These are phyloP conservation scores for Sideroxylon spinosum DNA, from an alignment of 179 eudicot genomes.

Conservation along the genomic window DNA sequence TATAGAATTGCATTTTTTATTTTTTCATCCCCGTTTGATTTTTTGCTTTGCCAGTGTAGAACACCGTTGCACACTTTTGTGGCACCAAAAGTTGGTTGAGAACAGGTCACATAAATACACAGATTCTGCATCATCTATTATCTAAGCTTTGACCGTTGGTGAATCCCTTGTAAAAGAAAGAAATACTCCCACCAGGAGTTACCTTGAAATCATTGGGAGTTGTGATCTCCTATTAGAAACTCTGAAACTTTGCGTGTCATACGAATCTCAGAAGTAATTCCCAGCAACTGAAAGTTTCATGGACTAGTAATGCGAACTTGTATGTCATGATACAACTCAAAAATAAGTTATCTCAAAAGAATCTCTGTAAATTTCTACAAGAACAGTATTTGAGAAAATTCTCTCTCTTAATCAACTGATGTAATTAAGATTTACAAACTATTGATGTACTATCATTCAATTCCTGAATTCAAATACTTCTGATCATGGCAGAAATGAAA, in stretches of 20 bases:
- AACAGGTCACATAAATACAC: not conserved
- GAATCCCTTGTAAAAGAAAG: not conserved
- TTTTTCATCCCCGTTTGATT: not conserved
- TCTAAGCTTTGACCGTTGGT: not conserved
- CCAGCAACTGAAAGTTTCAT: not conserved
- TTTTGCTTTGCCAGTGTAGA: not conserved
- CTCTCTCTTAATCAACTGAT: not conserved
- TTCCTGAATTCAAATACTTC: conserved; percentile 3
- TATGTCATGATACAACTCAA: not conserved
- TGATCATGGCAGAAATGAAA: conserved; percentile 29
- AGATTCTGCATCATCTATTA: not conserved
- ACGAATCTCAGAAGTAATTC: not conserved
- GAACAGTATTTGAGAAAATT: not conserved
- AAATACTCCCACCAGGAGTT: not conserved
- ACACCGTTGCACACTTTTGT: not conserved
- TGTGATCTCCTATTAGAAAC: not conserved
- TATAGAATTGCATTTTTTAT: not conserved
- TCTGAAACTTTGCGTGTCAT: not conserved
- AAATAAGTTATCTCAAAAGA: not conserved
- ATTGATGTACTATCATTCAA: not conserved
- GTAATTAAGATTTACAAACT: not conserved
- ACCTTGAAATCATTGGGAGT: too few species aligned
- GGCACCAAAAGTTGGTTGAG: not conserved
- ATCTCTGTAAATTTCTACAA: not conserved
- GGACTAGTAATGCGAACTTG: not conserved